A percentile compares a stretch with the other conserved stretches of the same genome.
phyloP scores from a whole-genome alignment of 129 eudicot genomes.

The Tanacetum coccineum region DNA sequence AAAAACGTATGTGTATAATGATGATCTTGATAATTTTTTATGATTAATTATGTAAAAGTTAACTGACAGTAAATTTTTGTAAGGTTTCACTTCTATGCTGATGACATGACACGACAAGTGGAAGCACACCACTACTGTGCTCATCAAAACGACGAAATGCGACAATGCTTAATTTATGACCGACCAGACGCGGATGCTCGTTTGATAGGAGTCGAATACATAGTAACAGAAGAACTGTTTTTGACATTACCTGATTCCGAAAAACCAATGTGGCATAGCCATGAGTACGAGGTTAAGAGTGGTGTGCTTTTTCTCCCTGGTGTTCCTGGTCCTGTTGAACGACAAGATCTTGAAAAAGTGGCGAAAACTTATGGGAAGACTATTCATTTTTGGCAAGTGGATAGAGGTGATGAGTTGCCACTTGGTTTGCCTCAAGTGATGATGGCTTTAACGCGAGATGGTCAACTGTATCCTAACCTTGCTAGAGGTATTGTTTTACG shows the following conservation, averaged over 20 bases:
- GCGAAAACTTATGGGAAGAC: slow-evolving; percentile 80
- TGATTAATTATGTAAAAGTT: too few species aligned
- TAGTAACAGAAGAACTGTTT: slow-evolving; percentile 65
- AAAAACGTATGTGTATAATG: too few species aligned
- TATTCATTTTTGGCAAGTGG: slow-evolving; percentile 91
- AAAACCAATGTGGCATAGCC: slow-evolving; percentile 87
- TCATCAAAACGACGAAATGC: slow-evolving; percentile 73
- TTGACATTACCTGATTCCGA: slow-evolving; percentile 72
- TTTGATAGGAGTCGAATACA: slow-evolving; percentile 79
- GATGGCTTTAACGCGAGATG: slow-evolving; percentile 92
- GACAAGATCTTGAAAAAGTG: slow-evolving; percentile 70
- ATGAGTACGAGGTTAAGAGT: slow-evolving; percentile 89
- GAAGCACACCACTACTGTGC: slow-evolving; percentile 97
- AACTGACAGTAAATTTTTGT: neutral
- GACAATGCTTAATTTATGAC: slow-evolving; percentile 90
- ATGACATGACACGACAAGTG: slow-evolving; percentile 95
- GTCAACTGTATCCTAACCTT: slow-evolving; percentile 57
- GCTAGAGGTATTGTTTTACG: slow-evolving; percentile 42
- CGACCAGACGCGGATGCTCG: slow-evolving; percentile 62
- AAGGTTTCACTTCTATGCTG: slow-evolving; percentile 84
- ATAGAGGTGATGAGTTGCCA: slow-evolving; percentile 63
- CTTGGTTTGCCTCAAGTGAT: slow-evolving; percentile 81
- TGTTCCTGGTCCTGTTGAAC: slow-evolving; percentile 70
- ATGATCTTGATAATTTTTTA: too few species aligned
- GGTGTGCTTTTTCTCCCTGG: slow-evolving; percentile 87